These are phyloP conservation scores for Gracilaria domingensis DNA, from an alignment of 23 red algal species.

Conservation along the genomic window DNA sequence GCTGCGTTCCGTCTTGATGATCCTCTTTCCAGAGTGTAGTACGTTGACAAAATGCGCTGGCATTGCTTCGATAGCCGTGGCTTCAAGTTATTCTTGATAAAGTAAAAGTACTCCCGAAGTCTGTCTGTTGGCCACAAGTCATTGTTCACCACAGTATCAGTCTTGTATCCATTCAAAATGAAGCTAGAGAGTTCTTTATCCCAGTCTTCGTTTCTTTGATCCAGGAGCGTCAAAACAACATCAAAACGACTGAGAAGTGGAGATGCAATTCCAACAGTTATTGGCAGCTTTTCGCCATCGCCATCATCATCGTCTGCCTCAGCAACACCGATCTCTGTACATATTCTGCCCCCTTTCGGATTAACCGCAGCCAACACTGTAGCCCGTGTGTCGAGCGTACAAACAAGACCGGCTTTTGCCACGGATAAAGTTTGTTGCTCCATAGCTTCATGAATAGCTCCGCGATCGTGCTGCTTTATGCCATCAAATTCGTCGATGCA, in stretches of 20 bases:
- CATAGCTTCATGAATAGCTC: slow-evolving; percentile 99
- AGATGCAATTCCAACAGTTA: slow-evolving; percentile 88
- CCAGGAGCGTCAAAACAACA: slow-evolving; percentile 90
- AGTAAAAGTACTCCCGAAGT: slow-evolving; percentile 89
- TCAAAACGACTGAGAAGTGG: slow-evolving; percentile 97
- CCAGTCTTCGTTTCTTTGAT: slow-evolving; percentile 90
- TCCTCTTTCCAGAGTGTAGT: slow-evolving; percentile 86
- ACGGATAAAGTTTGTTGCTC: slow-evolving; percentile 99
- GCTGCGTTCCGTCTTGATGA: slow-evolving; percentile 81
- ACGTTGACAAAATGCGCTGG: slow-evolving; percentile 69
- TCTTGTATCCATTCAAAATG: slow-evolving; percentile 88
- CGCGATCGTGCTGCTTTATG: slow-evolving; percentile 90
- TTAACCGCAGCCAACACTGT: slow-evolving; percentile 97
- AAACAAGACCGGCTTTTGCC: slow-evolving; percentile 98
- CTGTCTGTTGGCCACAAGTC: slow-evolving; percentile 75
- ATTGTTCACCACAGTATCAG: neutral
- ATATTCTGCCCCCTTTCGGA: slow-evolving; percentile 74
- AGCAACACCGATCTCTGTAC: slow-evolving; percentile 73
- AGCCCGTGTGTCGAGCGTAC: slow-evolving; percentile 87
- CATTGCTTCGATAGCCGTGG: slow-evolving; percentile 74
- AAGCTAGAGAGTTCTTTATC: slow-evolving; percentile 87
- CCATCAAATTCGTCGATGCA: slow-evolving; percentile 99
- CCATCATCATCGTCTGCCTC: slow-evolving; percentile 34
- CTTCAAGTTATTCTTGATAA: slow-evolving; percentile 75
- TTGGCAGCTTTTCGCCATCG: slow-evolving; percentile 61